Evolutionary conservation across 805 yeast genomes (phyloP), one percentile per base, ranked within the genome.

Genomic region (Candida cerambycidarum): DNA sequence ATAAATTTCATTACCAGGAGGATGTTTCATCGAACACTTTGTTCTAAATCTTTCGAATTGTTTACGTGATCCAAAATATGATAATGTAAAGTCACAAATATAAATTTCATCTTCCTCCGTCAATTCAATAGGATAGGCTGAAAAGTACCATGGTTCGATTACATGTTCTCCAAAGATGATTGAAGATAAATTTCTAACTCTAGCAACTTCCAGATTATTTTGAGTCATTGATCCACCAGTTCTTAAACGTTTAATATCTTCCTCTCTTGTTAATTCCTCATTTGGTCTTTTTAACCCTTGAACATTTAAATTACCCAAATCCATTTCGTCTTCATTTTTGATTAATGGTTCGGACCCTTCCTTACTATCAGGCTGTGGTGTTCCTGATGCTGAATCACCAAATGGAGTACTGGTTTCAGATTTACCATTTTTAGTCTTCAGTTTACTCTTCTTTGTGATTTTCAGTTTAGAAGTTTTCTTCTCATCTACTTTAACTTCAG

Each of bases 201-300:
- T 75, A 0, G 98, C 89, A 17, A 92, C 86, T 57, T 92, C 98
- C 47, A 83, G 84, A 46, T 77, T 74, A 53, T 76, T 78, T 64
- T 93, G 99, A 9, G 93, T 86, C 98, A 93, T 93, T 0, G 98
- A 90, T 2, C 99, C 99, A n/a, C 95, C 76, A 0, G 96, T 89
- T 53, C 98, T 75, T 43, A 93, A 73, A 59, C 87, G 88, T 59
- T 92, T 89, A 52, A 93, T 85, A 63, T 93, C 99, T 52, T 89
- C 96, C 55, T 89, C 97, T 44, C 97, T 71, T 28, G 86, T 82
- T 32, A 86, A 77, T 44, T 82, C 88, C 49, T 85, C 90, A 10
- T 81, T 80, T 14, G 79, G 81, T 42, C 79, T 65, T 39, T 69
- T 71, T 23, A 83, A 57, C 13, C 96, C 96, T 62, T 89, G 96